Evolutionary conservation across 1,284 basidiomycete species (phyloP).

Genomic region (Rhodotorula sp.): DNA sequence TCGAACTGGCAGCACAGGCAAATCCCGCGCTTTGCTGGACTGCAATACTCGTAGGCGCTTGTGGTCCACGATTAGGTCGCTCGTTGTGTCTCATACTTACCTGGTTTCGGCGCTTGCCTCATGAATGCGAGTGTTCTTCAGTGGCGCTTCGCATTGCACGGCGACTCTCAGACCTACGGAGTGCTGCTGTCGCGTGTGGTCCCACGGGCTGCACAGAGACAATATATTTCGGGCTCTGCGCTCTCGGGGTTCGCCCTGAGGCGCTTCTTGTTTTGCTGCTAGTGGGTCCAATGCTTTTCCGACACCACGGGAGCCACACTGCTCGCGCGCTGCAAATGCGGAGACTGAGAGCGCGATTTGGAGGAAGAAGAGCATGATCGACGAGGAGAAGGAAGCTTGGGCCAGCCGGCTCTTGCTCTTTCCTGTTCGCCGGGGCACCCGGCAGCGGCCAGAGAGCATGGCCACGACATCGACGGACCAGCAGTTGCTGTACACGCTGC

Average conservation of each 20-base stretch:
- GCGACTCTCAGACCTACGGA: slow-evolving; percentile 26
- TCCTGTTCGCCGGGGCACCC: no score
- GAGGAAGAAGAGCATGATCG: no score
- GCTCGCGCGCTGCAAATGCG: no score
- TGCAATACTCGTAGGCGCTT: background rate
- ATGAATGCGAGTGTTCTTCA: slow-evolving; percentile 14
- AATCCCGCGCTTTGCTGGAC: background rate
- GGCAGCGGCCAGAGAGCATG: no score
- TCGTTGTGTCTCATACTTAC: slow-evolving; percentile 18
- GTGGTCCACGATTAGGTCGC: no score
- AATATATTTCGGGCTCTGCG: slow-evolving; percentile 14
- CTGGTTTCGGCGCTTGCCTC: slow-evolving; percentile 18
- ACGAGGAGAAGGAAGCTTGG: background rate
- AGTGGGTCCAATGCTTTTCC: background rate
- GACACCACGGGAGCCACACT: background rate
- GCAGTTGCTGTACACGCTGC: slow-evolving; percentile 28
- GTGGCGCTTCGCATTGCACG: slow-evolving; percentile 25
- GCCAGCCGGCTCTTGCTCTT: background rate
- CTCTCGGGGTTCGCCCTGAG: slow-evolving; percentile 2
- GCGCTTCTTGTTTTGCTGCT: background rate
- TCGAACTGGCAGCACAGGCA: no score
- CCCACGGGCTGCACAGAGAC: slow-evolving; percentile 11
- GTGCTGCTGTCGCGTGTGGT: slow-evolving; percentile 8
- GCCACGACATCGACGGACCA: slow-evolving; percentile 14
- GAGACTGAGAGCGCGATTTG: no score